A percentile compares a stretch with the other conserved stretches of the same genome.
Conservation (phyloP, 352 stramenopile genomes). For the Aphanomyces euteiches region DNA sequence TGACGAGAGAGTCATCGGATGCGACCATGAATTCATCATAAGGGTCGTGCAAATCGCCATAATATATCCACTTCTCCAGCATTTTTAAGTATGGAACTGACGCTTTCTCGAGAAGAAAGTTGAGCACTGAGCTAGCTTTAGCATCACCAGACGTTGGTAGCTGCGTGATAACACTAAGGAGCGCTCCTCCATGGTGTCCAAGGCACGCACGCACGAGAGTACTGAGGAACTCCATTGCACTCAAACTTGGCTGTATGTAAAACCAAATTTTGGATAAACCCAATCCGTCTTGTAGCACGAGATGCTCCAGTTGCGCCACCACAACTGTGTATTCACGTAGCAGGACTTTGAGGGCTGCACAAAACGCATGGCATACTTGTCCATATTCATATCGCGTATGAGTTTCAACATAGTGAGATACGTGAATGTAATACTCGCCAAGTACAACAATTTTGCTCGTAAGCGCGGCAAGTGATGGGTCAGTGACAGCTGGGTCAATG, state of each 20-base stretch:
- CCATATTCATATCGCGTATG: constrained; percentile 89
- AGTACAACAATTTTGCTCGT: constrained; percentile 61
- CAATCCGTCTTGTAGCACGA: constrained; percentile 39
- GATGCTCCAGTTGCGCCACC: constrained; percentile 84
- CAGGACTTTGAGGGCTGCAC: constrained; percentile 86
- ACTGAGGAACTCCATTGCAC: constrained; percentile 91
- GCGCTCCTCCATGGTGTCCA: constrained; percentile 60
- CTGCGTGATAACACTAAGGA: constrained; percentile 89
- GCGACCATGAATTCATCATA: constrained; percentile 91
- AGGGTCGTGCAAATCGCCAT: constrained; percentile 84
- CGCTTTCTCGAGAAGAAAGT: constrained; percentile 78
- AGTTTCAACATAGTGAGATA: constrained; percentile 74
- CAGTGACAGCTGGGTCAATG: constrained; percentile 66
- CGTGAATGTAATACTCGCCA: constrained; percentile 74
- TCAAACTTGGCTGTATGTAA: constrained; percentile 86
- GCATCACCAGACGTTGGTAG: constrained; percentile 80
- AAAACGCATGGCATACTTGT: constrained; percentile 91
- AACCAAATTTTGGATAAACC: constrained; percentile 92
- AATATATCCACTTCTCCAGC: constrained; percentile 88
- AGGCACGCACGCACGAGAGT: constrained; percentile 62
- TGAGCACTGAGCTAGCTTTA: constrained; percentile 70
- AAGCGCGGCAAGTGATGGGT: constrained; percentile 72
- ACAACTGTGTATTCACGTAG: constrained; percentile 93
- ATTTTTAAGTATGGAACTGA: constrained; percentile 88
- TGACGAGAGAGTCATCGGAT: constrained; percentile 67